Base-by-base conservation (phyloP, 306 rosid species). In the Rubus idaeus region DNA sequence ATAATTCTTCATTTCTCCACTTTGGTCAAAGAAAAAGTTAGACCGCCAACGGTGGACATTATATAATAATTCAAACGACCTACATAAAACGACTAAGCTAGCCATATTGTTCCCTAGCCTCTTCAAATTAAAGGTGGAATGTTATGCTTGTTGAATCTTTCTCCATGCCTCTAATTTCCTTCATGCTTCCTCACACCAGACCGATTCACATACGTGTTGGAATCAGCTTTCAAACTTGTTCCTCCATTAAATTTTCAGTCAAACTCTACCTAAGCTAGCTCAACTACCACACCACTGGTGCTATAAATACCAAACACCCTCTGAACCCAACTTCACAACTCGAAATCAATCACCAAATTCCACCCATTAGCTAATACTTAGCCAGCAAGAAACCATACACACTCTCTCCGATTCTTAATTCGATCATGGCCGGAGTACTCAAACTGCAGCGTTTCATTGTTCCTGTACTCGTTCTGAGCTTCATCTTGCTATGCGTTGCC, bases 361-460 rank as follows among this genome's bases (percentile, higher is more conserved):
- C 12, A 67, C 53, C 53, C 53, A 49, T 42, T 67, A 4, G 9
- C 49, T 64, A 5, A 16, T 5, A n/a, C 41, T 46, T 63, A 16
- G 35, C 70, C 40, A 39, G 46, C 68, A 17, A 64, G 13, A 40
- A 65, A 30, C 30, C 58, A 6, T 14, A 5, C 2, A 1, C 50
- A 21, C 17, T 62, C 52, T 65, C 45, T 52, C 21, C 10, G 21
- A 13, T 13, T 44, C 66, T 37, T 56, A 44, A 41, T 37, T 56
- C 8, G 72, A 46, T 53, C 77, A 80, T 88, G 44, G 80, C 77
- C 75, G 77, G 62, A 52, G 77, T 57, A 74, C 41, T 84, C 35
- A 74, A 46, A 41, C 17, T 11, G 67, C 41, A 39, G 16, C 63
- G 16, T 44, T 45, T 77, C 55, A 6, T 74, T 68, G 70, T 77